These are phyloP conservation scores for Dactylellina drechsleri DNA, from an alignment of 2,329 filamentous ascomycete genomes.

Conservation along the genomic window DNA sequence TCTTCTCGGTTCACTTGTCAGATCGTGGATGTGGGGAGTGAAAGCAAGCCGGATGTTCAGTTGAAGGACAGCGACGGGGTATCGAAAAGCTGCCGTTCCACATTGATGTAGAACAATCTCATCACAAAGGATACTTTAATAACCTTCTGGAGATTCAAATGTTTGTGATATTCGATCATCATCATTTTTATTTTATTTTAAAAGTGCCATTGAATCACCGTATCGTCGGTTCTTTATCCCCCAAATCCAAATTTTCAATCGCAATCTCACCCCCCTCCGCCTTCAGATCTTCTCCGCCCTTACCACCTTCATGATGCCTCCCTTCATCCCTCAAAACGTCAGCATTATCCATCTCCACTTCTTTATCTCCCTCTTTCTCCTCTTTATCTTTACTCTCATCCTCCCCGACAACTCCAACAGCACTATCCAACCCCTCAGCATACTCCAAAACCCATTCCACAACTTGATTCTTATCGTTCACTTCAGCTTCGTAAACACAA, in stretches of 20 bases:
- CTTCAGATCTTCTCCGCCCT: neutral
- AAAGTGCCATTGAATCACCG: constrained; percentile 9
- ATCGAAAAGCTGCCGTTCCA: too few species aligned
- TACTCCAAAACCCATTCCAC: constrained; percentile 67
- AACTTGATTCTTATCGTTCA: constrained; percentile 74
- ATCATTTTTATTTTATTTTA: constrained; percentile 9
- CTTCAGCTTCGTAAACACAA: constrained; percentile 77
- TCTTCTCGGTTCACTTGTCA: too few species aligned
- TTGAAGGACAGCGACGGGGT: too few species aligned
- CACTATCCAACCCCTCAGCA: constrained; percentile 61
- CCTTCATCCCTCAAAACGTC: constrained; percentile 50
- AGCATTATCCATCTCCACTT: constrained; percentile 23
- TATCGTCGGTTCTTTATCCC: constrained; percentile 32
- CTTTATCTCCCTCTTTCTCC: constrained; percentile 2
- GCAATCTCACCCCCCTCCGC: constrained; percentile 9
- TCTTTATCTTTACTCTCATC: constrained; percentile 22
- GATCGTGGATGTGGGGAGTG: too few species aligned
- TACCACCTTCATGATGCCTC: constrained; percentile 17
- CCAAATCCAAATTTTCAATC: constrained; percentile 36
- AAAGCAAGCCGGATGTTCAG: too few species aligned
- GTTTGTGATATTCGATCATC: constrained; percentile 29
- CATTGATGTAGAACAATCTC: too few species aligned
- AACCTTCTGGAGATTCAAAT: constrained; percentile 4
- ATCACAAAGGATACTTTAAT: too few species aligned
- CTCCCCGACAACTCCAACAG: constrained; percentile 51